phyloP scores from a whole-genome alignment of 2,329 filamentous ascomycete genomes.

The Macrophomina phaseolina region DNA sequence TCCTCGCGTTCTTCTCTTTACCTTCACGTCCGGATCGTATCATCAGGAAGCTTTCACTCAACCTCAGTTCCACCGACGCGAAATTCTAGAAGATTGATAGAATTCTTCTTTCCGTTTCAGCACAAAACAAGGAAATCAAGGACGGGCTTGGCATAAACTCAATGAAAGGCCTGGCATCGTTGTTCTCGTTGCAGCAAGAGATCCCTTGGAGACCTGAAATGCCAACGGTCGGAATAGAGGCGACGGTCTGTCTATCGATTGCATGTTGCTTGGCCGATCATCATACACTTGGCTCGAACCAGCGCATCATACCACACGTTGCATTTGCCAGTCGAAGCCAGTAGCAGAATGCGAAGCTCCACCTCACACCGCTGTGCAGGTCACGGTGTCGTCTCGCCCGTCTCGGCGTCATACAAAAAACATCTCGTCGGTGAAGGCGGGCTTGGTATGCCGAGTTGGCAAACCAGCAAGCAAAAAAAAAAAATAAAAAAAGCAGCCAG shows the following conservation, averaged over 20 bases:
- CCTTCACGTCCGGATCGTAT: no score
- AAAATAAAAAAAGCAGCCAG: background rate
- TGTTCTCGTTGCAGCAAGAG: no score
- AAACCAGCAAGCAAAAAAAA: background rate
- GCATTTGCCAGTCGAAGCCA: background rate
- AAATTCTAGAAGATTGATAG: background rate
- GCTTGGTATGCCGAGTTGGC: conserved; percentile 11
- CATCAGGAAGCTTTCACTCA: background rate
- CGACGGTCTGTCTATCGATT: background rate
- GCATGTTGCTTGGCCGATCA: background rate
- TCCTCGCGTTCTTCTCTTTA: background rate
- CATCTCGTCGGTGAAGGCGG: background rate
- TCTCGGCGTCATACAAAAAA: no score
- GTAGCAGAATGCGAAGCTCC: background rate
- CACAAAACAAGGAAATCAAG: background rate
- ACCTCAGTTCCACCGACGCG: background rate
- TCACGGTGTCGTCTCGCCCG: background rate
- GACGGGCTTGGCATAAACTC: background rate
- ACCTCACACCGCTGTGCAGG: background rate
- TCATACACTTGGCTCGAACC: background rate
- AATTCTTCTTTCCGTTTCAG: background rate
- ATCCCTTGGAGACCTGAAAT: background rate
- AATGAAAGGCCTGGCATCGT: background rate
- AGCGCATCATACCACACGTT: background rate
- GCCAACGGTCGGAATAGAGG: background rate